Evolutionary conservation across 2,329 filamentous ascomycete genomes (phyloP).

Genomic region (Aureobasidium zeae): DNA sequence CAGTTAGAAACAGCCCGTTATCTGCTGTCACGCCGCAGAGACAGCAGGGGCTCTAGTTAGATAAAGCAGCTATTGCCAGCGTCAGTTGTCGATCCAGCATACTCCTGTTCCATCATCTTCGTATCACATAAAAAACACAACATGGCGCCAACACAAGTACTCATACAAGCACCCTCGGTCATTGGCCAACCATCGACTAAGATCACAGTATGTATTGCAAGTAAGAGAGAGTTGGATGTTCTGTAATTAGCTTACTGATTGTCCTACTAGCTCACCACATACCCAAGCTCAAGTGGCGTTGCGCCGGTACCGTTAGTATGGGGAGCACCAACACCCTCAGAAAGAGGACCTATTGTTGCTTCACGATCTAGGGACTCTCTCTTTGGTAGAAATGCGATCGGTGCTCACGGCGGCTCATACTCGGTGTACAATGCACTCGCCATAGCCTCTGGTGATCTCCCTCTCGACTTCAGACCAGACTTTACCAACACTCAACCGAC

Average conservation of each 20-base stretch:
- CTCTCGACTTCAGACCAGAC: too few species aligned
- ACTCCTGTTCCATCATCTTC: neutral
- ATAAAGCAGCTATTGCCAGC: neutral
- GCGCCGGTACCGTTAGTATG: neutral
- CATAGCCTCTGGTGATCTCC: too few species aligned
- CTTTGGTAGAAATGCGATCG: conserved; percentile 38
- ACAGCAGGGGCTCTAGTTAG: neutral
- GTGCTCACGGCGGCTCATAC: conserved; percentile 82
- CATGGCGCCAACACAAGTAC: neutral
- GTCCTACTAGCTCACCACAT: neutral
- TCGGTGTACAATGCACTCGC: too few species aligned
- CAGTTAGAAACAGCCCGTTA: neutral
- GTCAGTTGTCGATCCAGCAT: neutral
- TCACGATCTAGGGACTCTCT: neutral
- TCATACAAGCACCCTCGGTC: neutral
- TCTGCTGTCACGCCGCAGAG: neutral
- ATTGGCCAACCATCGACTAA: neutral
- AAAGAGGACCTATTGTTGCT: neutral
- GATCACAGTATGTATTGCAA: neutral
- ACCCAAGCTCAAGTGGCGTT: neutral
- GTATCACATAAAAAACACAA: neutral
- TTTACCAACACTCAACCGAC: too few species aligned
- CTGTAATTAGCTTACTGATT: too few species aligned
- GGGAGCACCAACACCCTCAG: neutral
- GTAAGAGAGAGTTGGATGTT: too few species aligned